Conservation (phyloP, 768 basidiomycete species). For the Neoboletus magnificus region DNA sequence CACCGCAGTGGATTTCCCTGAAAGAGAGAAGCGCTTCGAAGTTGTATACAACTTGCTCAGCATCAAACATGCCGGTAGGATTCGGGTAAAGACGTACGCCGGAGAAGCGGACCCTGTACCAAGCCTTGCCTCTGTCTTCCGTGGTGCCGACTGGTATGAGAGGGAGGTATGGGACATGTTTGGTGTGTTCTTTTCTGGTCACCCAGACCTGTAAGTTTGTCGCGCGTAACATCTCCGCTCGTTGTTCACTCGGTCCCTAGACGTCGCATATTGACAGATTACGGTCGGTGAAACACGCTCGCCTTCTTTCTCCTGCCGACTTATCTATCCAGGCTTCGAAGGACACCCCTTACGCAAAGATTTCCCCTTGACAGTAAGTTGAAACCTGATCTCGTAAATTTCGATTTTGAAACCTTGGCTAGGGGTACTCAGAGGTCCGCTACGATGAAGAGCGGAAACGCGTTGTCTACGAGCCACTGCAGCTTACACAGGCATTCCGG, state of each 20-base stretch:
- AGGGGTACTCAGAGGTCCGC: constrained; percentile 98
- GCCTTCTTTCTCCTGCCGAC: not conserved
- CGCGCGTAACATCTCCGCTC: constrained; percentile 5
- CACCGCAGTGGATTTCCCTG: constrained; percentile 93
- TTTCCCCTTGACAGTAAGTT: constrained; percentile 89
- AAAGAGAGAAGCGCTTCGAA: constrained; percentile 91
- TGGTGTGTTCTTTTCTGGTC: constrained; percentile 93
- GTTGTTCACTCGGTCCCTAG: constrained; percentile 37
- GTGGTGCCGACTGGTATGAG: constrained; percentile 98
- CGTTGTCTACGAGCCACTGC: constrained; percentile 95
- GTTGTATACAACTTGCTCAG: constrained; percentile 95
- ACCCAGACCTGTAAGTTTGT: constrained; percentile 85
- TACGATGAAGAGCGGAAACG: constrained; percentile 98
- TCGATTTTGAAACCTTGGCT: constrained; percentile 1
- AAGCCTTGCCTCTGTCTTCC: constrained; percentile 72
- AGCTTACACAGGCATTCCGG: constrained; percentile 98
- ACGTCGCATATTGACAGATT: constrained; percentile 96
- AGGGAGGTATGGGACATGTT: constrained; percentile 97
- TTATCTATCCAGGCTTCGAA: constrained; percentile 67
- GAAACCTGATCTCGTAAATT: not conserved
- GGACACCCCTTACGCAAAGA: constrained; percentile 98
- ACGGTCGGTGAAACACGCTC: constrained; percentile 51
- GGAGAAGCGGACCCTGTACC: constrained; percentile 91
- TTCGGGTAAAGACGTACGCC: constrained; percentile 96
- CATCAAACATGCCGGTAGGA: constrained; percentile 70